These are phyloP conservation scores for Fusarium odoratissimum DNA, from an alignment of 2,329 filamentous ascomycete species.

Conservation along the genomic window DNA sequence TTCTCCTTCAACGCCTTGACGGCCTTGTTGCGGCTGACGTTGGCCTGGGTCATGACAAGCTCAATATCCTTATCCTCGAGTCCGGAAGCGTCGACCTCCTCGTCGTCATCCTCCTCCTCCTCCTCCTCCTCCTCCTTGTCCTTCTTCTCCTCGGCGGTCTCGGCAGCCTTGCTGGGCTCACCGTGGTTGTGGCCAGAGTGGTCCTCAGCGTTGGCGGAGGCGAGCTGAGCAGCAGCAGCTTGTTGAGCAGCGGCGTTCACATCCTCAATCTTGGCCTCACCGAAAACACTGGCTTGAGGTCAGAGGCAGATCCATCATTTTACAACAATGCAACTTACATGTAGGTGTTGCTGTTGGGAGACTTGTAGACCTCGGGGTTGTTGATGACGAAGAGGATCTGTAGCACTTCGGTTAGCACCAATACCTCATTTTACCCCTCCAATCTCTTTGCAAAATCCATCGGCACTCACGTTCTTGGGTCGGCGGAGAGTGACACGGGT, in stretches of 20 bases:
- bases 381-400: slow-evolving; percentile 99
- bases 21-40: slow-evolving; percentile 96
- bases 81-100: slow-evolving; percentile 94
- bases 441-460: background rate
- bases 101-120: slow-evolving; percentile 90
- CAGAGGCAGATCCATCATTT: background rate
- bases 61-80: slow-evolving; percentile 99
- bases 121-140: slow-evolving; percentile 79
- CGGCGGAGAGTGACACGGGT: slow-evolving; percentile 97
- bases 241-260: slow-evolving; percentile 98
- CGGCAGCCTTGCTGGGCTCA: slow-evolving; percentile 72
- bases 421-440: slow-evolving; percentile 22
- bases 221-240: slow-evolving; percentile 94
- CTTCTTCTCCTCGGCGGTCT: slow-evolving; percentile 75
- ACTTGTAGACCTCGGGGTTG: slow-evolving; percentile 99
- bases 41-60: slow-evolving; percentile 98
- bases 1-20: slow-evolving; percentile 99
- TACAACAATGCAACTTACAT: slow-evolving; percentile 75
- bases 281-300: slow-evolving; percentile 82
- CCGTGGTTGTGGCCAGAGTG: slow-evolving; percentile 79
- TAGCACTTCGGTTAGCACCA: slow-evolving; percentile 40
- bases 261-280: slow-evolving; percentile 99
- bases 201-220: slow-evolving; percentile 73
- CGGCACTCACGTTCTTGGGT: slow-evolving; percentile 93
- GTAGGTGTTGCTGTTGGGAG: slow-evolving; percentile 98